Evolutionary conservation across 78 protist species (phyloP).

Genomic region (Corallochytrium limacisporum): DNA sequence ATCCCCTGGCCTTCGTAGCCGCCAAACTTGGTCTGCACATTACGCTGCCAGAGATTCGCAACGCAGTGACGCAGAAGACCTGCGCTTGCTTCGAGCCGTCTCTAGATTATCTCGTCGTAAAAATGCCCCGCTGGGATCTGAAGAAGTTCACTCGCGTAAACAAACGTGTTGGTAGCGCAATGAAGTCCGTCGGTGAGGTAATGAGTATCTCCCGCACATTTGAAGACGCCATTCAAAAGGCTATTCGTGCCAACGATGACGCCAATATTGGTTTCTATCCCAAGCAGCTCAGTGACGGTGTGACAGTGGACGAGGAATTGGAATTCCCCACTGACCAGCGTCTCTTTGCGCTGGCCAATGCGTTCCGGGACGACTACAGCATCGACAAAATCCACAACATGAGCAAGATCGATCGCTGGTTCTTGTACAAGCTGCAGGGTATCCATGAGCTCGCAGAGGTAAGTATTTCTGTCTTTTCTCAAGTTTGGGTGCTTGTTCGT

Average conservation of each 20-base stretch:
- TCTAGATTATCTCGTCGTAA: slow-evolving; percentile 87
- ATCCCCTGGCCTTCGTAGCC: slow-evolving; percentile 89
- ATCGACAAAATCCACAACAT: slow-evolving; percentile 63
- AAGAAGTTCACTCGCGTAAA: slow-evolving; percentile 61
- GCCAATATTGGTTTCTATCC: slow-evolving; percentile 15
- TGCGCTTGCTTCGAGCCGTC: slow-evolving; percentile 92
- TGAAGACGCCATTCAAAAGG: slow-evolving; percentile 88
- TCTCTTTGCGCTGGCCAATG: slow-evolving; percentile 60
- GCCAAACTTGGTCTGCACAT: slow-evolving; percentile 82
- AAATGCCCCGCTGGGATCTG: slow-evolving; percentile 56
- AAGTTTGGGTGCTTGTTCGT: too few relatives aligned
- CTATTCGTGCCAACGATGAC: slow-evolving; percentile 43
- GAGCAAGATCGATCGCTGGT: slow-evolving; percentile 84
- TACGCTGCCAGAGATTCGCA: slow-evolving; percentile 18
- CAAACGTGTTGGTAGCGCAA: slow-evolving; percentile 46
- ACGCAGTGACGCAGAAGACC: slow-evolving; percentile 72
- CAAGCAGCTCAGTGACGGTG: slow-evolving; percentile 5
- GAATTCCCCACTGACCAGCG: slow-evolving; percentile 65
- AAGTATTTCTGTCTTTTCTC: too few relatives aligned
- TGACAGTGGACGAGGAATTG: slow-evolving; percentile 41
- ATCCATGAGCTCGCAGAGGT: too few relatives aligned
- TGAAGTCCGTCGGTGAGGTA: slow-evolving; percentile 94
- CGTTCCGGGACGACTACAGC: slow-evolving; percentile 52
- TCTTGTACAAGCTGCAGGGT: slow-evolving; percentile 58
- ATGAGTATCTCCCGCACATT: slow-evolving; percentile 92